Percentiles rank a stretch among this genome's conserved stretches.
These are phyloP conservation scores for Ceratobasidium papillatum DNA, from an alignment of 1,284 basidiomycete species.

Conservation along the genomic window DNA sequence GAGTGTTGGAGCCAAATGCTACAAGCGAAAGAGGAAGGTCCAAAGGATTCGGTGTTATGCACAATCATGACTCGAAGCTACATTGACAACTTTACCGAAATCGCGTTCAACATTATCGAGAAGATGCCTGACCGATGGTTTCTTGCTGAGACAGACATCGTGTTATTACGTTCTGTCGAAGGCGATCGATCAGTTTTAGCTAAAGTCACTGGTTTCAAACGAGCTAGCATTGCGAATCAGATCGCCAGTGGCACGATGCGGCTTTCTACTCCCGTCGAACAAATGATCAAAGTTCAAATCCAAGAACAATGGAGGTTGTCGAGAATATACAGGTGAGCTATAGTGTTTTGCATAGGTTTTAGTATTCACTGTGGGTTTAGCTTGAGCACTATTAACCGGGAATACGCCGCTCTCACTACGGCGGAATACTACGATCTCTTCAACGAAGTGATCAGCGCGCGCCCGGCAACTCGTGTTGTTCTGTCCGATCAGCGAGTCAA, in stretches of 20 bases:
- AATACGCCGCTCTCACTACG: conserved; percentile 87
- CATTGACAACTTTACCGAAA: conserved; percentile 75
- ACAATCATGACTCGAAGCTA: conserved; percentile 70
- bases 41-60: conserved; percentile 62
- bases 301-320: conserved; percentile 77
- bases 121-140: conserved; percentile 73
- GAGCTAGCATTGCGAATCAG: conserved; percentile 45
- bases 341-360: conserved; percentile 26
- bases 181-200: conserved; percentile 69
- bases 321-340: conserved; percentile 81
- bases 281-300: conserved; percentile 57
- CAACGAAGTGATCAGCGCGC: conserved; percentile 73
- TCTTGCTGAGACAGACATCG: conserved; percentile 81
- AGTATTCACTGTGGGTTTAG: conserved; percentile 56
- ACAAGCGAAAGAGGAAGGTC: conserved; percentile 73
- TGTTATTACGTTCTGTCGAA: conserved; percentile 68
- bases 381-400: conserved; percentile 89
- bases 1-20: conserved; percentile 93
- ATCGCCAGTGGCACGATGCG: conserved; percentile 59
- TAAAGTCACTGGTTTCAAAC: conserved; percentile 78
- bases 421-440: conserved; percentile 85
- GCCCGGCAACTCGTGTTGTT: conserved; percentile 60
- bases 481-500: conserved; percentile 67
- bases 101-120: conserved; percentile 71
- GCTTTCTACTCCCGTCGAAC: conserved; percentile 57